Conservation (phyloP, 2,329 filamentous ascomycete species). For the Trichoderma hamatum region DNA sequence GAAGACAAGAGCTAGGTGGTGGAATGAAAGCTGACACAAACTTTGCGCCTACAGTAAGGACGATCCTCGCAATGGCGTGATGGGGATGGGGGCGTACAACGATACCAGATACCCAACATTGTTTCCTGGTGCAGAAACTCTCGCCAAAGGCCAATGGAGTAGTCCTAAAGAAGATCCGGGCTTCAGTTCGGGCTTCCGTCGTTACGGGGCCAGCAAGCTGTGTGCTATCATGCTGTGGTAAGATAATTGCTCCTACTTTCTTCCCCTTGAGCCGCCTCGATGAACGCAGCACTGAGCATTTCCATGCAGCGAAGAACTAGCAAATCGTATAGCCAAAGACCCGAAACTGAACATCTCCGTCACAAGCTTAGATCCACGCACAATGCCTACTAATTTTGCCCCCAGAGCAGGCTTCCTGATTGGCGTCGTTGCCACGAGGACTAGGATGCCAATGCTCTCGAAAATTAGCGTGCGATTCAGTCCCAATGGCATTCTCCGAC, state of each 20-base stretch:
- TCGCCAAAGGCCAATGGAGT: slow-evolving; percentile 43
- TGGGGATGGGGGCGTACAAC: slow-evolving; percentile 33
- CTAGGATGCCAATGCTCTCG: slow-evolving; percentile 34
- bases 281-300: neutral
- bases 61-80: slow-evolving; percentile 35
- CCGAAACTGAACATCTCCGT: slow-evolving; percentile 42
- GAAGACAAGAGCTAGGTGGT: neutral
- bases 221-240: slow-evolving; percentile 44
- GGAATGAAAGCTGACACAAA: neutral
- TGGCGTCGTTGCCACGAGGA: slow-evolving; percentile 31
- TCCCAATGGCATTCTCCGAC: slow-evolving; percentile 39
- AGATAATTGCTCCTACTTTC: slow-evolving; percentile 14
- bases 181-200: slow-evolving; percentile 36
- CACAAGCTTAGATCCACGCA: slow-evolving; percentile 45
- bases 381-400: slow-evolving; percentile 41
- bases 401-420: slow-evolving; percentile 36
- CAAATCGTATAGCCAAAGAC: slow-evolving; percentile 40
- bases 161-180: slow-evolving; percentile 37
- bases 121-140: slow-evolving; percentile 37
- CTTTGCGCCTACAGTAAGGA: slow-evolving; percentile 33
- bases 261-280: neutral
- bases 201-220: slow-evolving; percentile 46
- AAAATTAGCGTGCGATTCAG: slow-evolving; percentile 32
- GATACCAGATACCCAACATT: slow-evolving; percentile 34
- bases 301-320: slow-evolving; percentile 37